A percentile compares a stretch with the other conserved stretches of the same genome.
Evolutionary conservation across 2,329 filamentous ascomycete species (phyloP).

Genomic region (Cryphonectria japonica): DNA sequence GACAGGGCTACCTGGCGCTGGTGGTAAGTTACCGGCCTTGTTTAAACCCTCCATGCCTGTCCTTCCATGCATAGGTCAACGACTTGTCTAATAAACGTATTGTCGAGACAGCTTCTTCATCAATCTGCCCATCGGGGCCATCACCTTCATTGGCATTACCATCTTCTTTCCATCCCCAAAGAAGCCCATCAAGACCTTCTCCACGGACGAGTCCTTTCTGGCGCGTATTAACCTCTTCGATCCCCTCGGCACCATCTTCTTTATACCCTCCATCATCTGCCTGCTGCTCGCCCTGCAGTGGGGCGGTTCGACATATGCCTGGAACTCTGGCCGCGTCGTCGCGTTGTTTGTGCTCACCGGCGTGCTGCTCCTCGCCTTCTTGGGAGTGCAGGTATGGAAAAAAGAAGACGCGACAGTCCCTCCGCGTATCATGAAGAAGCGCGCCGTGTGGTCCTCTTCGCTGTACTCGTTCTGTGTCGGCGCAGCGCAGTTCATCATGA

Average conservation of each 20-base stretch:
- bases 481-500: conserved; percentile 44
- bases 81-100: background rate
- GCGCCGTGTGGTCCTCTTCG: conserved; percentile 40
- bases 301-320: conserved; percentile 47
- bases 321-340: conserved; percentile 44
- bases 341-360: conserved; percentile 39
- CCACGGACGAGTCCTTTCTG: background rate
- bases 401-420: conserved; percentile 47
- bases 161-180: conserved; percentile 35
- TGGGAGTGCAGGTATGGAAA: conserved; percentile 42
- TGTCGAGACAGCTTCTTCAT: conserved; percentile 31
- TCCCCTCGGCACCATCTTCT: conserved; percentile 33
- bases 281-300: conserved; percentile 54
- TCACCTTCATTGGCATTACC: conserved; percentile 23
- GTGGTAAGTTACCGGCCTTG: conserved; percentile 18
- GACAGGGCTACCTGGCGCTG: conserved; percentile 29
- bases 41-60: background rate
- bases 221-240: conserved; percentile 35
- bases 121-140: conserved; percentile 35
- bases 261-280: conserved; percentile 39
- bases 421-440: conserved; percentile 46
- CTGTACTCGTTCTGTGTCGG: conserved; percentile 46
- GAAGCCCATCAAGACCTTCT: conserved; percentile 25
- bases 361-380: conserved; percentile 40
- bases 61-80: background rate